Conservation (phyloP, 805 yeast species). For the Saccharomyces mikatae region DNA sequence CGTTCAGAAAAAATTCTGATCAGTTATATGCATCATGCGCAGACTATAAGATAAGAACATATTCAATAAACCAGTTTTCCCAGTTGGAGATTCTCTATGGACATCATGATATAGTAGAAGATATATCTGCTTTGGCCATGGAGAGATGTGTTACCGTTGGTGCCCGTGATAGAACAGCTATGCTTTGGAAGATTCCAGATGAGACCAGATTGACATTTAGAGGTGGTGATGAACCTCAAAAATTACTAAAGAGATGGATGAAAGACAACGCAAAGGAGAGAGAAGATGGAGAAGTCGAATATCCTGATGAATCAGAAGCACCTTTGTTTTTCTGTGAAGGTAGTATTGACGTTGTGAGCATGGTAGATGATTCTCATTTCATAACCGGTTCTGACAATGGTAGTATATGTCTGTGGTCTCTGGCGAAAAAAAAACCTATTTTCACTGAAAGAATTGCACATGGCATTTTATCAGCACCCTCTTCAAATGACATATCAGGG, state of each 20-base stretch:
- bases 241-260: constrained; percentile 32
- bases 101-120: constrained; percentile 85
- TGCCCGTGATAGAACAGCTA: constrained; percentile 86
- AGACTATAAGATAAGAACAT: constrained; percentile 83
- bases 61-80: constrained; percentile 74
- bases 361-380: constrained; percentile 89
- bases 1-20: constrained; percentile 73
- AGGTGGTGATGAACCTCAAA: constrained; percentile 66
- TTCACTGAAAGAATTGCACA: constrained; percentile 65
- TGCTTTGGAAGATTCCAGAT: constrained; percentile 94
- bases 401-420: constrained; percentile 79
- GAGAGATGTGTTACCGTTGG: constrained; percentile 97
- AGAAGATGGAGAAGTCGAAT: constrained; percentile 25
- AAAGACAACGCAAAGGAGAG: constrained; percentile 26
- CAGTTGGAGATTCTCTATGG: constrained; percentile 90
- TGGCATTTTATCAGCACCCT: constrained; percentile 50
- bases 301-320: constrained; percentile 26
- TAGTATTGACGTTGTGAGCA: constrained; percentile 77
- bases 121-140: constrained; percentile 68
- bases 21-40: constrained; percentile 89
- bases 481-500: constrained; percentile 48
- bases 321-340: constrained; percentile 62
- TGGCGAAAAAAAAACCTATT: constrained; percentile 82
- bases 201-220: constrained; percentile 89
- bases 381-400: constrained; percentile 96